phyloP scores from a whole-genome alignment of 148 eudicot genomes.

The Rhododendron griersonianum region DNA sequence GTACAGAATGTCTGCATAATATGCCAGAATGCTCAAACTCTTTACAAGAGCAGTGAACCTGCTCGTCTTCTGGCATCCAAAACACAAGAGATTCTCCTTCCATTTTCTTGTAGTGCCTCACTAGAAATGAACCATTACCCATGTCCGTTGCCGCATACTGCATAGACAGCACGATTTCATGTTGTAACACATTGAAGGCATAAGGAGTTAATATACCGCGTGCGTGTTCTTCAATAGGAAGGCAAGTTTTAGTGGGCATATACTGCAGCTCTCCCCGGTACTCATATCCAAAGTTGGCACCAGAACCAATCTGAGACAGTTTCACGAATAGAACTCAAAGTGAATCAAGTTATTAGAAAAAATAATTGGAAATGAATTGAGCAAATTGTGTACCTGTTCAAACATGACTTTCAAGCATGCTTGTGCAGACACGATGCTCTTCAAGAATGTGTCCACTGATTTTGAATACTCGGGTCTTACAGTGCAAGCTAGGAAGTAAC shows the following conservation, averaged over 20 bases:
- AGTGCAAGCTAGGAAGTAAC: conserved; percentile 51
- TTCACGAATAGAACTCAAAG: background rate
- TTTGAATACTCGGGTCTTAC: conserved; percentile 35
- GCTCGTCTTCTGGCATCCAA: conserved; percentile 65
- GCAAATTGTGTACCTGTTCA: conserved; percentile 48
- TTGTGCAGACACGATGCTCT: conserved; percentile 41
- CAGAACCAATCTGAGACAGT: conserved; percentile 35
- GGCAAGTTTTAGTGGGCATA: conserved; percentile 42
- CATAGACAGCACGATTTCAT: conserved; percentile 45
- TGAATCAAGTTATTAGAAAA: background rate
- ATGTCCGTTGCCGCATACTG: conserved; percentile 55
- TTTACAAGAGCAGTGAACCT: conserved; percentile 67
- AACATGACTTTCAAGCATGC: conserved; percentile 49
- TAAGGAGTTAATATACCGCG: conserved; percentile 46
- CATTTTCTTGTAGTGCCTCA: conserved; percentile 55
- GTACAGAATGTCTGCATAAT: conserved; percentile 61
- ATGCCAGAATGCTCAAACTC: conserved; percentile 63
- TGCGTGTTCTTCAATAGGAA: conserved; percentile 72
- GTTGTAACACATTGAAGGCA: conserved; percentile 48
- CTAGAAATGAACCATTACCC: conserved; percentile 52
- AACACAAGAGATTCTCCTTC: conserved; percentile 53
- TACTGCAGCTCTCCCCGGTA: conserved; percentile 26
- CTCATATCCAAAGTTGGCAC: conserved; percentile 24
- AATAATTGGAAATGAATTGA: background rate
- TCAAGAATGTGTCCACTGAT: conserved; percentile 42